Evolutionary conservation across 345 rosid species (phyloP), one percentile per base, ranked within the genome.

Genomic region (Euphorbia pulcherrima): DNA sequence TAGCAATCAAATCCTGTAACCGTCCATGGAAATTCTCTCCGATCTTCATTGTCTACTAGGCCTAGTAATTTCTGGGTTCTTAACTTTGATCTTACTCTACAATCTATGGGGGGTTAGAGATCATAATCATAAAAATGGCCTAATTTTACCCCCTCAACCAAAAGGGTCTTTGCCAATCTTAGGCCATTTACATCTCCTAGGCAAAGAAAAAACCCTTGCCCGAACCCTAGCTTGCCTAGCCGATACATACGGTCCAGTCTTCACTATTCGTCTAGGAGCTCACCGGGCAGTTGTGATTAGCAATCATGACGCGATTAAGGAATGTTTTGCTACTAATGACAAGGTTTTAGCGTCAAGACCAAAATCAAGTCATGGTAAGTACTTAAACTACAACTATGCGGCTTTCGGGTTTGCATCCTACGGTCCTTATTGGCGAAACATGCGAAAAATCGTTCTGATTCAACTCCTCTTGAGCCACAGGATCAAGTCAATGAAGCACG

Each of bases 221-320:
- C 70, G 73, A 40, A n/a, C 78, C 52, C 30, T 69, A 17, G 78
- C 46, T 14, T 51, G 69, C 33, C 66, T 69, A 39, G 64, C 78
- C 9, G 78, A 75, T 51, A 54, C 50, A 14, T 44, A 64, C 6
- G 78, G 78, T 26, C 74, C 78, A 12, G 64, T 75, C 62, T 75
- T 75, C 78, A 69, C 61, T 8, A 40, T 75, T 27, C 33, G 73
- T 41, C 67, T 75, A 3, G 78, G 78, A 24, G 57, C 24, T 0
- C 40, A 69, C 46, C 78, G 67, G 2, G 29, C 62, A 4, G 66
- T 75, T n/a, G 67, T 75, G 21, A 50, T 75, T 13, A 69, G 54
- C 62, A 20, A 17, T 59, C 29, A 64, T 0, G 66, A 69, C 18
- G 46, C 47, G 40, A 27, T 69, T 24, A 58, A 69, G 23, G 78